Evolutionary conservation across 2,329 filamentous ascomycete genomes (phyloP).

Genomic region (Epichloe elymi): DNA sequence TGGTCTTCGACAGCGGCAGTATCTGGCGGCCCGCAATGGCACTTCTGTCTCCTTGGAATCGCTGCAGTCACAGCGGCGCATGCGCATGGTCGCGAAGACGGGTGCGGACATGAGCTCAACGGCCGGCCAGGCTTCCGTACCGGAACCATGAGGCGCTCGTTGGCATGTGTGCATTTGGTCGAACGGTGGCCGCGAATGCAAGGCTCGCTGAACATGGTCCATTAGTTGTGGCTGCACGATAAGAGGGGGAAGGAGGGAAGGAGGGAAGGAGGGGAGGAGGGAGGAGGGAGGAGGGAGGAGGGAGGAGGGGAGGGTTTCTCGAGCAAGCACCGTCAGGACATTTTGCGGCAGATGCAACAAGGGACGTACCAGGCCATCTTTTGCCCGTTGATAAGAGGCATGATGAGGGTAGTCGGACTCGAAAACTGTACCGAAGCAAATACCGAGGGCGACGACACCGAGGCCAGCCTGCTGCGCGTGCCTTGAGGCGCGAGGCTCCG

Average conservation of each 20-base stretch:
- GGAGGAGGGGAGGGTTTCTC: not conserved
- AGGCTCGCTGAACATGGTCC: conserved; percentile 40
- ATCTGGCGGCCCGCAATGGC: conserved; percentile 32
- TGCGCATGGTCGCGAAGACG: conserved; percentile 45
- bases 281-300: not conserved
- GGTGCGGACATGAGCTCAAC: conserved; percentile 55
- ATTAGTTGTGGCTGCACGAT: not conserved
- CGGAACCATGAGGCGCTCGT: conserved; percentile 54
- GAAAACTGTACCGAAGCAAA: not conserved
- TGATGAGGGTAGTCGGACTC: conserved; percentile 21
- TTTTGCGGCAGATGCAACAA: not conserved
- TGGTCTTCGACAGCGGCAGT: conserved; percentile 10
- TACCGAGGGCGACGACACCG: not conserved
- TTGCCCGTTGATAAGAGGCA: conserved; percentile 57
- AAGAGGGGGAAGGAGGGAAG: not conserved
- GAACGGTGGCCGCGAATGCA: conserved; percentile 67
- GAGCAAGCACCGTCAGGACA: not conserved
- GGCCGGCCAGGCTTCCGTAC: conserved; percentile 62
- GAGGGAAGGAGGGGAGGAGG: not conserved
- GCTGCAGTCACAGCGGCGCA: conserved; percentile 52
- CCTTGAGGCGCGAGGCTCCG: not conserved
- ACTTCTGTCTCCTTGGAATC: conserved; percentile 45
- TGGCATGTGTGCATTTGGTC: conserved; percentile 57
- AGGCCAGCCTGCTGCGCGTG: not conserved
- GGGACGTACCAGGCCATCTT: conserved; percentile 60